A percentile compares a stretch with the other conserved stretches of the same genome.
Conservation (phyloP, 2,329 filamentous ascomycete genomes). For the Exophiala bonariae region DNA sequence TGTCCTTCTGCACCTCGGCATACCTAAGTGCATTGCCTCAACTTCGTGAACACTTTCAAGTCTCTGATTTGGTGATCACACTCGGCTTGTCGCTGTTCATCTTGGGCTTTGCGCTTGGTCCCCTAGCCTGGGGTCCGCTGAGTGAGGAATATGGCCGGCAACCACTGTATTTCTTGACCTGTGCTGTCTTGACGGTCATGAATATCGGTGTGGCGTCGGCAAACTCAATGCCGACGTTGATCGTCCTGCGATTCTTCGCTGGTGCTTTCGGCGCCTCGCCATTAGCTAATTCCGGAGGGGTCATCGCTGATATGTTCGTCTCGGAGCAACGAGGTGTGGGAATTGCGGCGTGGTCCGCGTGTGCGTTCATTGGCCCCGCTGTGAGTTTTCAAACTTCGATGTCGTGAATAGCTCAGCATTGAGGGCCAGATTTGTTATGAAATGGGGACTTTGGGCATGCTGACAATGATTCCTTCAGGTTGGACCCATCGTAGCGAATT, state of each 20-base stretch:
- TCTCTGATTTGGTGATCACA: conserved; percentile 1
- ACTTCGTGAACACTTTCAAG: not conserved
- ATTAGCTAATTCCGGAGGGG: conserved; percentile 5
- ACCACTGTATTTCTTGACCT: conserved; percentile 31
- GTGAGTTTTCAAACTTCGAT: not conserved
- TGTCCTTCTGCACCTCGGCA: not conserved
- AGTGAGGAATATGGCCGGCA: conserved; percentile 53
- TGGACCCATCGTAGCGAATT: conserved; percentile 1
- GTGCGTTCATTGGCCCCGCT: conserved; percentile 8
- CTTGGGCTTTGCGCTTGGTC: conserved; percentile 45
- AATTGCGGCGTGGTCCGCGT: not conserved
- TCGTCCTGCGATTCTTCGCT: conserved; percentile 32
- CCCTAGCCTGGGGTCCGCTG: conserved; percentile 44
- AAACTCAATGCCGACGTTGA: conserved; percentile 1
- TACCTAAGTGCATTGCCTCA: conserved; percentile 4
- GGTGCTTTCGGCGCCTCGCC: conserved; percentile 59
- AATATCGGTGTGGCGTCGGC: not conserved
- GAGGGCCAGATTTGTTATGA: too few species aligned
- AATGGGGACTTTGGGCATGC: too few species aligned
- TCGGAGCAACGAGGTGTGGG: conserved; percentile 1
- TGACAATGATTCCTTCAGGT: not conserved
- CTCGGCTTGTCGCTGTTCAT: conserved; percentile 43
- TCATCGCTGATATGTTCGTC: conserved; percentile 6
- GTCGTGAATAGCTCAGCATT: not conserved
- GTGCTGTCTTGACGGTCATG: conserved; percentile 4